phyloP scores from a whole-genome alignment of 2,329 filamentous ascomycete species.

The Scedosporium dehoogii region DNA sequence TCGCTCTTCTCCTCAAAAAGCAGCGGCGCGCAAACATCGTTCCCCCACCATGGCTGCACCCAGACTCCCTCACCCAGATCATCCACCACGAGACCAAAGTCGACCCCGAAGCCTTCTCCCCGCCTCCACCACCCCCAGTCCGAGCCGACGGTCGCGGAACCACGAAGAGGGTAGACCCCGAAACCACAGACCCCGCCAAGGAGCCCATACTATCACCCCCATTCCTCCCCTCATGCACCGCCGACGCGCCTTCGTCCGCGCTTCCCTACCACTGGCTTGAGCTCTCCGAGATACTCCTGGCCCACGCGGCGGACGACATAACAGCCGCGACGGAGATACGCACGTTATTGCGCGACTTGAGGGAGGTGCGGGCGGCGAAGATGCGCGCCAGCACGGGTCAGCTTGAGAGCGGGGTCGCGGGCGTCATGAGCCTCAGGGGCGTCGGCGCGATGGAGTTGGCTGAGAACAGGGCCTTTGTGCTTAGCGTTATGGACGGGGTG shows the following conservation, averaged over 20 bases:
- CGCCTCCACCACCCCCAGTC: constrained; percentile 58
- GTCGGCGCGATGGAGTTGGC: constrained; percentile 90
- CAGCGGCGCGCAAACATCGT: constrained; percentile 90
- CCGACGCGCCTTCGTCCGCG: constrained; percentile 54
- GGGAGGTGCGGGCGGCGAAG: constrained; percentile 85
- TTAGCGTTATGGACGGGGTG: constrained; percentile 78
- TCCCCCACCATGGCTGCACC: constrained; percentile 79
- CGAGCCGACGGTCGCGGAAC: constrained; percentile 36
- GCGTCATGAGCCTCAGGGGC: constrained; percentile 60
- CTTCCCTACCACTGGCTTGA: constrained; percentile 96
- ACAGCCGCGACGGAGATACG: constrained; percentile 62
- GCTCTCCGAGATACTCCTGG: constrained; percentile 75
- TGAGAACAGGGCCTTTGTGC: constrained; percentile 75
- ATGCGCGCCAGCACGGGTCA: constrained; percentile 65
- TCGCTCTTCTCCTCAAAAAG: constrained; percentile 87
- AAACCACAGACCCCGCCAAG: constrained; percentile 9
- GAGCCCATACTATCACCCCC: constrained; percentile 51
- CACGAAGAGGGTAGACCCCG: constrained; percentile 22
- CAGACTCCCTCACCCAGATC: constrained; percentile 64
- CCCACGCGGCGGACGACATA: constrained; percentile 77
- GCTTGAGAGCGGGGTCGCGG: constrained; percentile 60
- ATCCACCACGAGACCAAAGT: constrained; percentile 71
- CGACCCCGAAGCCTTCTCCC: constrained; percentile 63
- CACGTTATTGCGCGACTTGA: constrained; percentile 65
- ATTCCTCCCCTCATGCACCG: constrained; percentile 68